phyloP scores from a whole-genome alignment of 2,329 filamentous ascomycete species.

The Aspergillus sp. region DNA sequence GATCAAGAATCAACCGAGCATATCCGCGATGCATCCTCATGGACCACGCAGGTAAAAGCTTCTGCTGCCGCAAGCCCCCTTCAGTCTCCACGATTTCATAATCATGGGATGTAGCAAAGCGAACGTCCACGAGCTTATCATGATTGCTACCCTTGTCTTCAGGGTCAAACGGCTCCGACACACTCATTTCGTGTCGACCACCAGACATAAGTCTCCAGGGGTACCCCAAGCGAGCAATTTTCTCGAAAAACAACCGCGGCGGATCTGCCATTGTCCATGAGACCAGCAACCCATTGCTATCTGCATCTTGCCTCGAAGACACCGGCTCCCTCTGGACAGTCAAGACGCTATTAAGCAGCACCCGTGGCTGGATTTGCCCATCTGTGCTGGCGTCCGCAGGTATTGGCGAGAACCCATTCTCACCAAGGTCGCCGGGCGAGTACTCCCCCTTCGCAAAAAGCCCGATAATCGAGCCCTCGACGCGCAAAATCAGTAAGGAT shows the following conservation, averaged over 20 bases:
- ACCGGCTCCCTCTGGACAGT: not conserved
- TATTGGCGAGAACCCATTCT: not conserved
- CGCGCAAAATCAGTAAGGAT: not conserved
- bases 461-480: not conserved
- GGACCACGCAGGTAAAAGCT: slow-evolving; percentile 25
- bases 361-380: not conserved
- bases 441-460: not conserved
- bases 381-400: not conserved
- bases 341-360: not conserved
- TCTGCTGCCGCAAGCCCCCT: slow-evolving; percentile 20
- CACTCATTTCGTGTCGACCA: slow-evolving; percentile 27
- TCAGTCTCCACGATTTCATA: slow-evolving; percentile 25
- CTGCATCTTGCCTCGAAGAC: too few relatives aligned
- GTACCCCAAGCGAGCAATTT: slow-evolving; percentile 27
- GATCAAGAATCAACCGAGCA: slow-evolving; percentile 27
- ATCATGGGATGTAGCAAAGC: slow-evolving; percentile 28
- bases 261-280: slow-evolving; percentile 15
- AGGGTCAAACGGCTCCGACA: slow-evolving; percentile 22
- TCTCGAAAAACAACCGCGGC: slow-evolving; percentile 25
- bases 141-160: not conserved
- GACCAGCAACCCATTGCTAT: not conserved
- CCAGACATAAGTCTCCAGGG: slow-evolving; percentile 27
- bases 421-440: not conserved
- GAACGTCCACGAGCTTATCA: slow-evolving; percentile 24
- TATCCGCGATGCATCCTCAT: slow-evolving; percentile 26